Evolutionary conservation across 345 rosid species (phyloP).

Genomic region (Syzygium aromaticum): DNA sequence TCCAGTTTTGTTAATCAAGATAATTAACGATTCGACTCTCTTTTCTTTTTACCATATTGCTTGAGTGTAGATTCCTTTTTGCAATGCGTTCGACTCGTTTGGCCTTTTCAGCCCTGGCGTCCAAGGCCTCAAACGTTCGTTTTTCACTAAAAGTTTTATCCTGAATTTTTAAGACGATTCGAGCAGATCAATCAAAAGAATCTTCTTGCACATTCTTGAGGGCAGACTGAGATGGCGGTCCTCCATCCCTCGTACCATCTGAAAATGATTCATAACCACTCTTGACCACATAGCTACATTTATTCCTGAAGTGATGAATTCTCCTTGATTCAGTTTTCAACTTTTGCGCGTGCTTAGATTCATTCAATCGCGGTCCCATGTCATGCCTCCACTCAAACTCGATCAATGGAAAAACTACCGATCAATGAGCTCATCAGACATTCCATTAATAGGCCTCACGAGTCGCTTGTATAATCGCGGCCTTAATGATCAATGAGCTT

Average conservation of each 20-base stretch:
- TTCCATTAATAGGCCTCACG: accelerated
- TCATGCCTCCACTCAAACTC: background rate
- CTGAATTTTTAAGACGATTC: background rate
- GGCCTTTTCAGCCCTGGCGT: background rate
- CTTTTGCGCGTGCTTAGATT: no score
- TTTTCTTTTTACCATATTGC: accelerated
- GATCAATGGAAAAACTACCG: accelerated
- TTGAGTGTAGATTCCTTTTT: background rate
- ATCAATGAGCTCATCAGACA: accelerated
- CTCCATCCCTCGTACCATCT: background rate
- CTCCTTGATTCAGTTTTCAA: background rate
- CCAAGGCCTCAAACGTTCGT: background rate
- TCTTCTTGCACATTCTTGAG: background rate
- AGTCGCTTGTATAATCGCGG: accelerated
- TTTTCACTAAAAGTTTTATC: background rate
- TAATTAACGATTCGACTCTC: accelerated
- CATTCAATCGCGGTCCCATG: accelerated
- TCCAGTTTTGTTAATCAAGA: background rate
- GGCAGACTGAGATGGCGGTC: background rate
- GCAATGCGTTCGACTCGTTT: accelerated
- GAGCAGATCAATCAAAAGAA: background rate
- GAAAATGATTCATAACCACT: background rate
- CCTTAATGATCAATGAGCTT: background rate
- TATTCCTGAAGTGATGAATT: no score
- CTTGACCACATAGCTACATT: accelerated